A percentile compares a stretch with the other conserved stretches of the same genome.
phyloP scores from a whole-genome alignment of 2,329 filamentous ascomycete genomes.

The Pyrenochaeta sp. region DNA sequence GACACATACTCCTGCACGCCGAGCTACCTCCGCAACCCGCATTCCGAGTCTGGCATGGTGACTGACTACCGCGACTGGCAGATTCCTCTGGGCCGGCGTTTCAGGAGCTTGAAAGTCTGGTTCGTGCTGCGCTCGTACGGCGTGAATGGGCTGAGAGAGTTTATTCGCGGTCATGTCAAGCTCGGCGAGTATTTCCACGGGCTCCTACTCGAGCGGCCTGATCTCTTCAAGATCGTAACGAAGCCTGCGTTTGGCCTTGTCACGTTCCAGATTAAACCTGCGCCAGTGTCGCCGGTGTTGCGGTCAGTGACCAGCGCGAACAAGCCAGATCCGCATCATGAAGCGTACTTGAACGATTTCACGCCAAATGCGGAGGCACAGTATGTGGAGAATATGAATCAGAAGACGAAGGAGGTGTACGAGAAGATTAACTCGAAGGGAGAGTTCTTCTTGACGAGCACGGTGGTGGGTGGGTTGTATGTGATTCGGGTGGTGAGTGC shows the following conservation, averaged over 20 bases:
- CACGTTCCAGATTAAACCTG: conserved; percentile 68
- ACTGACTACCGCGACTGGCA: conserved; percentile 98
- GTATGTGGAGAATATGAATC: conserved; percentile 66
- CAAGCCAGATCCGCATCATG: conserved; percentile 36
- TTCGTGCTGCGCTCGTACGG: conserved; percentile 89
- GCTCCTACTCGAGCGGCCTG: conserved; percentile 66
- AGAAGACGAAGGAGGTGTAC: conserved; percentile 75
- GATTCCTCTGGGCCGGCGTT: conserved; percentile 87
- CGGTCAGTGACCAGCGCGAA: conserved; percentile 21
- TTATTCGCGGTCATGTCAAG: conserved; percentile 73
- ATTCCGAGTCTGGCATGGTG: conserved; percentile 81
- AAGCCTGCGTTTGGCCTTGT: conserved; percentile 81
- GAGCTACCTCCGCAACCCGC: conserved; percentile 81
- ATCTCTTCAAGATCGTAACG: conserved; percentile 79
- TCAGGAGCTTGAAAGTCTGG: conserved; percentile 92
- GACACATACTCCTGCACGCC: conserved; percentile 80
- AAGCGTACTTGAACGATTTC: conserved; percentile 43
- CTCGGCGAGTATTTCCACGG: conserved; percentile 74
- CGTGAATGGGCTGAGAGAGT: conserved; percentile 73
- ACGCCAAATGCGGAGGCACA: conserved; percentile 45
- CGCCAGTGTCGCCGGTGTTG: conserved; percentile 8
- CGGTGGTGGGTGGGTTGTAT: conserved; percentile 74
- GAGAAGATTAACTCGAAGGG: conserved; percentile 76
- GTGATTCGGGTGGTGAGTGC: conserved; percentile 83
- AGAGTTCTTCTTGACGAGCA: conserved; percentile 83